Percentiles rank a stretch among this genome's conserved stretches.
These are phyloP conservation scores for Bipolaris cookei DNA, from an alignment of 2,329 filamentous ascomycete genomes.

Conservation along the genomic window DNA sequence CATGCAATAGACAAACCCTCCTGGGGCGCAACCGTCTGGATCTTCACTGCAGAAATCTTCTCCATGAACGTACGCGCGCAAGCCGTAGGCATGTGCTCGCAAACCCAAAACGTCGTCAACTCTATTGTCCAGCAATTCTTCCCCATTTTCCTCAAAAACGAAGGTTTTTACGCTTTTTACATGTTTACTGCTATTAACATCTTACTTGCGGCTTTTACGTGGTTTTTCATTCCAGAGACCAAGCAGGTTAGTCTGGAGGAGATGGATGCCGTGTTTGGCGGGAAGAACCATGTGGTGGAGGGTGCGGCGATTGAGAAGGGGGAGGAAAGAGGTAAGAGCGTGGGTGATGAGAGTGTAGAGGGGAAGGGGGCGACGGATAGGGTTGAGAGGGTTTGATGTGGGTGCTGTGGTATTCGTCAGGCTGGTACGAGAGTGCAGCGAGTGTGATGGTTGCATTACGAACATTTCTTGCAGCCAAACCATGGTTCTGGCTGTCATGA, in stretches of 20 bases:
- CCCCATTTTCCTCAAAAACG: slow-evolving; percentile 68
- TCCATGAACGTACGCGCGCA: slow-evolving; percentile 75
- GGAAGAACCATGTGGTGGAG: slow-evolving; percentile 63
- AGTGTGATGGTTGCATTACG: neutral
- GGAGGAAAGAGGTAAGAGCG: slow-evolving; percentile 38
- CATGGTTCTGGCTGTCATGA: neutral
- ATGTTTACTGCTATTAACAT: slow-evolving; percentile 60
- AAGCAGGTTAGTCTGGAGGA: slow-evolving; percentile 60
- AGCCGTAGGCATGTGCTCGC: slow-evolving; percentile 70
- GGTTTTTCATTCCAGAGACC: slow-evolving; percentile 53
- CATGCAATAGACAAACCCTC: slow-evolving; percentile 64
- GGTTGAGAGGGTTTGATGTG: slow-evolving; percentile 3
- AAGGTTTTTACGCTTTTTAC: slow-evolving; percentile 63
- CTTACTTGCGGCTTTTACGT: slow-evolving; percentile 51
- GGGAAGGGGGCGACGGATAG: slow-evolving; percentile 29
- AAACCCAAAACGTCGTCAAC: slow-evolving; percentile 67
- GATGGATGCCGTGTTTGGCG: slow-evolving; percentile 63
- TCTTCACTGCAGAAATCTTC: slow-evolving; percentile 73
- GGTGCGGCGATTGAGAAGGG: slow-evolving; percentile 57
- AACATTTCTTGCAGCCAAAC: neutral
- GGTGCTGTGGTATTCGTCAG: neutral
- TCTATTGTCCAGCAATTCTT: slow-evolving; percentile 74
- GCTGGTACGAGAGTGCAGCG: neutral
- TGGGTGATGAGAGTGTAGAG: slow-evolving; percentile 29
- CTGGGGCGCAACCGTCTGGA: slow-evolving; percentile 74